Conservation (phyloP, 768 basidiomycete genomes). For the Pilatotrama ljubarskyi region DNA sequence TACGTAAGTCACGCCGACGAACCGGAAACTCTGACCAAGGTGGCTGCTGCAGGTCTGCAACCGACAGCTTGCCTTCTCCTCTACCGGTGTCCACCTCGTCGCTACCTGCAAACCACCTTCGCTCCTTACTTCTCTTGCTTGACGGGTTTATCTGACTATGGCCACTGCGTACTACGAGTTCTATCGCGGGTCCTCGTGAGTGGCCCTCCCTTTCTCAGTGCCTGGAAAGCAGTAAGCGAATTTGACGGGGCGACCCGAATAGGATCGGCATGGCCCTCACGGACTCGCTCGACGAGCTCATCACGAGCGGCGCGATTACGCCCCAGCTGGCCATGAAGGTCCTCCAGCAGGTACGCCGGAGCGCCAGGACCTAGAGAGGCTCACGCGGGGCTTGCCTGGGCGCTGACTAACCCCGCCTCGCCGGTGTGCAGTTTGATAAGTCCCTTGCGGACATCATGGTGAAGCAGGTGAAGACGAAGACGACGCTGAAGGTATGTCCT, state of each 20-base stretch:
- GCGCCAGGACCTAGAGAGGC: too few species aligned
- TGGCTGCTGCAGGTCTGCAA: too few species aligned
- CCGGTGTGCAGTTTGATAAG: slow-evolving; percentile 80
- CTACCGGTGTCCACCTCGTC: not conserved
- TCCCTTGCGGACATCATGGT: slow-evolving; percentile 90
- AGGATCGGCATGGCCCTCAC: slow-evolving; percentile 98
- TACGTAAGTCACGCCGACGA: too few species aligned
- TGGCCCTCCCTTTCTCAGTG: slow-evolving; percentile 24
- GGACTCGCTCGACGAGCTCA: slow-evolving; percentile 97
- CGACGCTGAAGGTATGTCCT: slow-evolving; percentile 76
- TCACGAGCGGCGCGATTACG: slow-evolving; percentile 94
- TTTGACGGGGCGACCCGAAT: slow-evolving; percentile 16
- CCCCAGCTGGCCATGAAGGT: slow-evolving; percentile 99
- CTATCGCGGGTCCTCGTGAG: slow-evolving; percentile 89
- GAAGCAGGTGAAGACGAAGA: slow-evolving; percentile 93
- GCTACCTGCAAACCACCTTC: not conserved
- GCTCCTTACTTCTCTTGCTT: not conserved
- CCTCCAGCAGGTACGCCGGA: slow-evolving; percentile 76
- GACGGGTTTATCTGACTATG: slow-evolving; percentile 42
- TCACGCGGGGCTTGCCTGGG: not conserved
- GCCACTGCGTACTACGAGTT: slow-evolving; percentile 90
- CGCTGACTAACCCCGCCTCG: not conserved
- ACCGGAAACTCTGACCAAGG: too few species aligned
- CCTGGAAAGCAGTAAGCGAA: not conserved
- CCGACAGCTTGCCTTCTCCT: not conserved